A percentile compares a stretch with the other conserved stretches of the same genome.
Conservation (phyloP, 208 protist genomes). For the Leishmania mexicana region DNA sequence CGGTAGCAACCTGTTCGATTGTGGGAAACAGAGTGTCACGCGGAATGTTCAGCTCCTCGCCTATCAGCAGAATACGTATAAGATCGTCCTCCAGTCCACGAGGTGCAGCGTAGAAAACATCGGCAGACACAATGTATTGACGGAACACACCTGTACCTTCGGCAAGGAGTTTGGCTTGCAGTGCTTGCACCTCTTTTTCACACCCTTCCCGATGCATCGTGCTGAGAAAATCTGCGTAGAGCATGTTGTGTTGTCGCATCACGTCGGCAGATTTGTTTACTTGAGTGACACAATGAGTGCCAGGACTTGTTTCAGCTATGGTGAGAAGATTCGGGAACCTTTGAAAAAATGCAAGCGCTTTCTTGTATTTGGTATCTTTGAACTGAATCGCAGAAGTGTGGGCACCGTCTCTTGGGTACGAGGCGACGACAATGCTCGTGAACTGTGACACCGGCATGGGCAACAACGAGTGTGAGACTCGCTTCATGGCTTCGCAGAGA, state of each 20-base stretch:
- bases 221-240: slow-evolving; percentile 45
- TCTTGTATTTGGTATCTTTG: slow-evolving; percentile 76
- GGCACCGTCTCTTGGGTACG: slow-evolving; percentile 45
- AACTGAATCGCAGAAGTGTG: slow-evolving; percentile 49
- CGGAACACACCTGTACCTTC: slow-evolving; percentile 42
- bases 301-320: slow-evolving; percentile 49
- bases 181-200: slow-evolving; percentile 34
- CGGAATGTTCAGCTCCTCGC: slow-evolving; percentile 21
- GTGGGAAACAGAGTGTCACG: slow-evolving; percentile 17
- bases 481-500: slow-evolving; percentile 56
- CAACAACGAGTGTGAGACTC: slow-evolving; percentile 38
- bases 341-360: slow-evolving; percentile 52
- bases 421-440: slow-evolving; percentile 45
- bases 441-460: slow-evolving; percentile 72
- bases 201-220: slow-evolving; percentile 43
- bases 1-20: slow-evolving; percentile 23
- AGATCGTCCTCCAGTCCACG: slow-evolving; percentile 26
- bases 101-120: slow-evolving; percentile 18
- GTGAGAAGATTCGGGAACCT: slow-evolving; percentile 42
- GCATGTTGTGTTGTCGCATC: slow-evolving; percentile 42
- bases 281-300: slow-evolving; percentile 38
- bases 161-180: slow-evolving; percentile 39
- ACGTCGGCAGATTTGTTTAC: slow-evolving; percentile 51
- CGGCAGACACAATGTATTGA: slow-evolving; percentile 49
- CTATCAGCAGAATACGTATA: slow-evolving; percentile 18